phyloP scores from a whole-genome alignment of 768 basidiomycete species.

The Gloeopeniophorella convolvens region DNA sequence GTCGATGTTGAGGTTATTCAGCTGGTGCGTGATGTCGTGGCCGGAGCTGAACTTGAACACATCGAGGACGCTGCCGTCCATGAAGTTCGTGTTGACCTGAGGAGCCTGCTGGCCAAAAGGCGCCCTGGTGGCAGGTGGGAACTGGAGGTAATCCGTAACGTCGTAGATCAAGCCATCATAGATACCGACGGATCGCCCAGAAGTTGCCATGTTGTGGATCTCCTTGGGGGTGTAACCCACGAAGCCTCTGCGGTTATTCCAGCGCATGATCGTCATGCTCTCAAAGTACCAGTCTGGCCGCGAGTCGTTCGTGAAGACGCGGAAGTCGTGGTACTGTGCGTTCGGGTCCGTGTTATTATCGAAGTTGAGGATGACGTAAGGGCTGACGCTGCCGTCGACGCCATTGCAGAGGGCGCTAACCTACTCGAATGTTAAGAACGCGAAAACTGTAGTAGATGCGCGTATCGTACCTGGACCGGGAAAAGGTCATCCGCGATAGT shows the following conservation, averaged over 20 bases:
- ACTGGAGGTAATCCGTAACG: conserved; percentile 69
- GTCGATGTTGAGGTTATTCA: conserved; percentile 60
- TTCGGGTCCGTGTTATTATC: conserved; percentile 72
- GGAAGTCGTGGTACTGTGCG: conserved; percentile 92
- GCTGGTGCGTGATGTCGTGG: conserved; percentile 69
- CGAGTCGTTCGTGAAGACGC: conserved; percentile 78
- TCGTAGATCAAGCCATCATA: conserved; percentile 87
- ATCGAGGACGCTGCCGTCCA: conserved; percentile 59
- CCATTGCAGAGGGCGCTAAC: conserved; percentile 93
- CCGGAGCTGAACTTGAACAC: conserved; percentile 76
- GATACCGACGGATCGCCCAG: conserved; percentile 68
- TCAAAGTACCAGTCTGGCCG: conserved; percentile 99
- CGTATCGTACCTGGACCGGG: conserved; percentile 73
- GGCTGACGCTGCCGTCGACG: conserved; percentile 65
- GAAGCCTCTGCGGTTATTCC: conserved; percentile 82
- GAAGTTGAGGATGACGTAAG: conserved; percentile 69
- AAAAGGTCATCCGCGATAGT: conserved; percentile 67
- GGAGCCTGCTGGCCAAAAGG: conserved; percentile 42
- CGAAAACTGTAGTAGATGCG: neutral
- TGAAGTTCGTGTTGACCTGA: conserved; percentile 52
- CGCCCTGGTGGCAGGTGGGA: conserved; percentile 49
- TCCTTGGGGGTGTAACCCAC: conserved; percentile 76
- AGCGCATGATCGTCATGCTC: conserved; percentile 89
- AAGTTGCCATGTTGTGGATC: conserved; percentile 61
- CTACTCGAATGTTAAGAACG: conserved; percentile 31